Conservation (phyloP, 768 basidiomycete species). For the Myochromella boudieri region DNA sequence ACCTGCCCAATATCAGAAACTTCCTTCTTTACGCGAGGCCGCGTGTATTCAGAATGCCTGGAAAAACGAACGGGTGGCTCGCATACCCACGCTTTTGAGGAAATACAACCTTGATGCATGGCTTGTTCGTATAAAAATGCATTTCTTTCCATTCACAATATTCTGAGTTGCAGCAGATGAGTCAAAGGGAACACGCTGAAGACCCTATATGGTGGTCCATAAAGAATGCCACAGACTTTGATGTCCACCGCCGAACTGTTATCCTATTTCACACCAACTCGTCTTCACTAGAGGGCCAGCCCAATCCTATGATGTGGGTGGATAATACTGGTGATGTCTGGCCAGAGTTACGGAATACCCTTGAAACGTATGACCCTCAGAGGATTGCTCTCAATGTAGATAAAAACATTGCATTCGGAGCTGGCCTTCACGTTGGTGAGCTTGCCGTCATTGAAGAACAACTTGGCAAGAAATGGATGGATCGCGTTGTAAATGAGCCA, state of each 20-base stretch:
- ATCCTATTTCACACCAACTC: conserved; percentile 48
- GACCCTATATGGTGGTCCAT: conserved; percentile 54
- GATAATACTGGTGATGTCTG: conserved; percentile 51
- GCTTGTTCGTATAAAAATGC: conserved; percentile 35
- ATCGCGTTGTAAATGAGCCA: conserved; percentile 37
- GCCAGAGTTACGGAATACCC: conserved; percentile 38
- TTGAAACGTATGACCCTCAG: conserved; percentile 35
- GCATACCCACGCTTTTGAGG: conserved; percentile 39
- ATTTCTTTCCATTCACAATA: no score
- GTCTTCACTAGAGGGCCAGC: conserved; percentile 30
- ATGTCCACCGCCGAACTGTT: conserved; percentile 47
- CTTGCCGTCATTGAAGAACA: conserved; percentile 33
- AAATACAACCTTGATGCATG: conserved; percentile 44
- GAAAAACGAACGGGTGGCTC: conserved; percentile 38
- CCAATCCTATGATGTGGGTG: conserved; percentile 46
- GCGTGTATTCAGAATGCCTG: conserved; percentile 40
- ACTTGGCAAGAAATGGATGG: conserved; percentile 42
- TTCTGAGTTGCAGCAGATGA: conserved; percentile 32
- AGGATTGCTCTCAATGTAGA: conserved; percentile 48
- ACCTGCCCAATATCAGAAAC: conserved; percentile 33
- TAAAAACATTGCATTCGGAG: conserved; percentile 44
- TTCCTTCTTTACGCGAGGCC: conserved; percentile 40
- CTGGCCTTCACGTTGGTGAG: conserved; percentile 52
- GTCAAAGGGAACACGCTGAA: conserved; percentile 52
- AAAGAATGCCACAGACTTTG: conserved; percentile 48